Conservation (phyloP, 768 basidiomycete genomes). For the Lactarius pseudohatsudake region DNA sequence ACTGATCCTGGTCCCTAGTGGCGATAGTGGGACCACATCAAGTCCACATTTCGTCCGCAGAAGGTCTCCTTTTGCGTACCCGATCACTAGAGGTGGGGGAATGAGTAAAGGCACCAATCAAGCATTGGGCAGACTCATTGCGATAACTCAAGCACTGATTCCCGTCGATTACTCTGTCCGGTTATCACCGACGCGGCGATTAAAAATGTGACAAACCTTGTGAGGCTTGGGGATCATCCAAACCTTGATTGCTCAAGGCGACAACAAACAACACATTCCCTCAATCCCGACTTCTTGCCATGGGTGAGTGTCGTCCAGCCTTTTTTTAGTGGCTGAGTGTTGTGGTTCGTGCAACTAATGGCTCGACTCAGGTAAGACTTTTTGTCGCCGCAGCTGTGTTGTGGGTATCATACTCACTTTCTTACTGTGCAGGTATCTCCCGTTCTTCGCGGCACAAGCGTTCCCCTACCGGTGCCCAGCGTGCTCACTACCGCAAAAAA, state of each 20-base stretch:
- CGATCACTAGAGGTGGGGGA: not conserved
- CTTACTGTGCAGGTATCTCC: slow-evolving; percentile 77
- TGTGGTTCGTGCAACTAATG: not conserved
- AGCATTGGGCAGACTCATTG: not conserved
- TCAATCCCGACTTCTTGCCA: slow-evolving; percentile 73
- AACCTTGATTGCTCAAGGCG: slow-evolving; percentile 28
- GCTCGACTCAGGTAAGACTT: not conserved
- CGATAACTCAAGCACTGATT: not conserved
- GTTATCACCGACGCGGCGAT: slow-evolving; percentile 23
- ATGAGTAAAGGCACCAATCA: not conserved
- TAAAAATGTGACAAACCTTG: slow-evolving; percentile 23
- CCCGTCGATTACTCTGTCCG: not conserved
- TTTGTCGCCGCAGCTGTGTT: not conserved
- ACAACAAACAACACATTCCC: slow-evolving; percentile 43
- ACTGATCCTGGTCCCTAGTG: not conserved
- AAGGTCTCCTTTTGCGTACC: not conserved
- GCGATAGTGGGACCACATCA: not conserved
- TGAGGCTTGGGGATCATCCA: slow-evolving; percentile 26
- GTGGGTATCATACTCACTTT: slow-evolving; percentile 8
- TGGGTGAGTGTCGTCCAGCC: slow-evolving; percentile 59
- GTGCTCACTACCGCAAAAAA: slow-evolving; percentile 98
- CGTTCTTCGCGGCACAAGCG: slow-evolving; percentile 97
- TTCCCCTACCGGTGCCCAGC: slow-evolving; percentile 87
- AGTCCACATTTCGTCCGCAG: not conserved
- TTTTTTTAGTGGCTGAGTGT: slow-evolving; percentile 11